Evolutionary conservation across 1,284 basidiomycete genomes (phyloP).

Genomic region (Microstroma glucosiphilum): DNA sequence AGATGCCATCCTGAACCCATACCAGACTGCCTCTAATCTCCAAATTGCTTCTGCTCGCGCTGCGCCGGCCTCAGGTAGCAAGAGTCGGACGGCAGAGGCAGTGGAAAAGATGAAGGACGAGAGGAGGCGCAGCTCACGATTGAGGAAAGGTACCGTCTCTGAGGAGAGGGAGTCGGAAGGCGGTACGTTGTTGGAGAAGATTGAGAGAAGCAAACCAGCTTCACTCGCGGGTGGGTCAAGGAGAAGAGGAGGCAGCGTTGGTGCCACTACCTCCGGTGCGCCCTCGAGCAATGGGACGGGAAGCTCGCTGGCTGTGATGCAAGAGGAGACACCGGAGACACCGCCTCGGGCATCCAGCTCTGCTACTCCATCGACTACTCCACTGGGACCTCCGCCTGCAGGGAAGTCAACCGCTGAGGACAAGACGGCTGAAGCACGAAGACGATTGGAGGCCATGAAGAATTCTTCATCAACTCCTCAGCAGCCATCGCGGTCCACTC

Average conservation of each 20-base stretch:
- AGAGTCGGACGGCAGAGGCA: neutral
- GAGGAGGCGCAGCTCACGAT: conserved; percentile 10
- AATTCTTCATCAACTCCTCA: neutral
- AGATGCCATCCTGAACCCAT: conserved; percentile 6
- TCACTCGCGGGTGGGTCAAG: neutral
- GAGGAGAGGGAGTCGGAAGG: too few relatives aligned
- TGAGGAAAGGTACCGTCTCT: conserved; percentile 9
- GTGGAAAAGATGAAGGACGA: conserved; percentile 8
- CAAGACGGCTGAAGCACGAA: conserved; percentile 5
- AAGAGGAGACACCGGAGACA: neutral
- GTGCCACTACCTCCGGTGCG: conserved; percentile 6
- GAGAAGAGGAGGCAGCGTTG: neutral
- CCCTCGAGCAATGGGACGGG: neutral
- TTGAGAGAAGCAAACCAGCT: conserved; percentile 8
- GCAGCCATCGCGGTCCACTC: neutral
- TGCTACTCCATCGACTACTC: neutral
- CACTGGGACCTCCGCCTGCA: neutral
- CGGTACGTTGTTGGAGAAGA: conserved; percentile 3
- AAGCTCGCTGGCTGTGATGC: too few relatives aligned
- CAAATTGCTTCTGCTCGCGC: neutral
- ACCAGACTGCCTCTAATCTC: neutral
- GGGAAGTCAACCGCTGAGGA: conserved; percentile 1
- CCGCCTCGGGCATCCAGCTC: neutral
- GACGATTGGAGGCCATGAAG: neutral
- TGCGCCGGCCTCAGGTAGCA: neutral